Evolutionary conservation across 176 grass and related monocot genomes (phyloP).

Genomic region (Melocanna baccifera): DNA sequence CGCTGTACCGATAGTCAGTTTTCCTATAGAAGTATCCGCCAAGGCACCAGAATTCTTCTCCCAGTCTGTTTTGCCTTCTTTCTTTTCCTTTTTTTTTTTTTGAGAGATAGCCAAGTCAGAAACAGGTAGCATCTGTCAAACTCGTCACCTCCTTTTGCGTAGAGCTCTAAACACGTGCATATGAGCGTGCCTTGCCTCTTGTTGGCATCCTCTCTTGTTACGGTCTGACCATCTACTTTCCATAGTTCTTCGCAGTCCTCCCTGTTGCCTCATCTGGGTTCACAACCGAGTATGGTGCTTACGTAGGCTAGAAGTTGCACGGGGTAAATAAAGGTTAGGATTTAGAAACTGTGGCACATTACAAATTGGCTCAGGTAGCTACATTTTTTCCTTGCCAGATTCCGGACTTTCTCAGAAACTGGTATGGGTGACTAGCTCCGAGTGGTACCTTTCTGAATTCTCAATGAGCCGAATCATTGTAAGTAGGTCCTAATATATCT

Average conservation of each 20-base stretch:
- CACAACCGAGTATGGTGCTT: neutral
- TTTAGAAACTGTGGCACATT: neutral
- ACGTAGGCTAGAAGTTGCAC: neutral
- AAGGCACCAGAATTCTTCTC: neutral
- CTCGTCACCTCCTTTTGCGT: neutral
- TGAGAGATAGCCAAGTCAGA: no score
- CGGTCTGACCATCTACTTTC: neutral
- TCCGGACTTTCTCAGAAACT: neutral
- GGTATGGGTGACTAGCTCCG: neutral
- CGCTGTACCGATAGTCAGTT: neutral
- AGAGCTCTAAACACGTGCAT: neutral
- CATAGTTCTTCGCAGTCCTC: neutral
- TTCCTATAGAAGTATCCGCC: neutral
- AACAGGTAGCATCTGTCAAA: neutral
- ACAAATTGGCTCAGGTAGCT: neutral
- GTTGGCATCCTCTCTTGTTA: neutral
- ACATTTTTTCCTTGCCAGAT: neutral
- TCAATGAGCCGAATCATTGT: neutral
- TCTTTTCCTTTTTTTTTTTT: neutral
- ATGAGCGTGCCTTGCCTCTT: neutral
- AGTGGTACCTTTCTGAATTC: neutral
- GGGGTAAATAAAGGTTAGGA: neutral
- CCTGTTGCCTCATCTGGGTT: neutral
- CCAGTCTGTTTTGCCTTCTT: neutral
- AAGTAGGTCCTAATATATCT: neutral